phyloP scores from a whole-genome alignment of 768 basidiomycete genomes.

The Xerocomus brunneocitrinus region DNA sequence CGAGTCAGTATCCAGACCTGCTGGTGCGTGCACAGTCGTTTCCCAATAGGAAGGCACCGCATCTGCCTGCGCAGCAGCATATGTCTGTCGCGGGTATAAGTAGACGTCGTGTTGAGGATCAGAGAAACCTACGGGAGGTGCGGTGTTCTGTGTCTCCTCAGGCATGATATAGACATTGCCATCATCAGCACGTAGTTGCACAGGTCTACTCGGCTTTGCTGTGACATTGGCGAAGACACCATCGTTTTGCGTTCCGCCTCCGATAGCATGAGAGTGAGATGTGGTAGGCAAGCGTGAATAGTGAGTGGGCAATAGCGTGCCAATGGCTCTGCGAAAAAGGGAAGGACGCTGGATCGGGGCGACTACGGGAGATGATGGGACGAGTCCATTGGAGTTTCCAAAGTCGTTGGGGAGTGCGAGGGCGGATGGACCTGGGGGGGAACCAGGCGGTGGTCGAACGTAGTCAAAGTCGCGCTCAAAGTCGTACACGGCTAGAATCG shows the following conservation, averaged over 20 bases:
- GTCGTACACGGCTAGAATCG: constrained; percentile 48
- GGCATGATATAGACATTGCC: constrained; percentile 64
- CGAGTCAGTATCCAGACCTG: constrained; percentile 41
- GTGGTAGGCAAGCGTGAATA: constrained; percentile 51
- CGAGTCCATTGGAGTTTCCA: constrained; percentile 68
- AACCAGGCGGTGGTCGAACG: constrained; percentile 68
- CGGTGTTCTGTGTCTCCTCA: constrained; percentile 76
- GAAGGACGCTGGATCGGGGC: constrained; percentile 37
- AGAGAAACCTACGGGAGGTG: constrained; percentile 69
- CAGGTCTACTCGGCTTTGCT: constrained; percentile 67
- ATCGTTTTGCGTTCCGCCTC: constrained; percentile 78
- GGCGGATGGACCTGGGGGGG: constrained; percentile 59
- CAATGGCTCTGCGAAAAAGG: constrained; percentile 55
- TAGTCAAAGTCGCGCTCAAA: constrained; percentile 78
- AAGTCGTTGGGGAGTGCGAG: constrained; percentile 59
- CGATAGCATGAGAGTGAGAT: constrained; percentile 34
- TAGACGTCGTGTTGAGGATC: not conserved
- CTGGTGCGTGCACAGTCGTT: constrained; percentile 84
- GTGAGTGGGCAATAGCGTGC: constrained; percentile 58
- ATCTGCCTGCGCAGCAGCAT: constrained; percentile 82
- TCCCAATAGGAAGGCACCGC: constrained; percentile 96
- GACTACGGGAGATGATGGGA: constrained; percentile 48
- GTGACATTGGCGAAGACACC: constrained; percentile 94
- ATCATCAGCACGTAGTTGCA: constrained; percentile 45
- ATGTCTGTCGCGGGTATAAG: constrained; percentile 50